Conservation (phyloP, 805 yeast species). For the Candida anglica region DNA sequence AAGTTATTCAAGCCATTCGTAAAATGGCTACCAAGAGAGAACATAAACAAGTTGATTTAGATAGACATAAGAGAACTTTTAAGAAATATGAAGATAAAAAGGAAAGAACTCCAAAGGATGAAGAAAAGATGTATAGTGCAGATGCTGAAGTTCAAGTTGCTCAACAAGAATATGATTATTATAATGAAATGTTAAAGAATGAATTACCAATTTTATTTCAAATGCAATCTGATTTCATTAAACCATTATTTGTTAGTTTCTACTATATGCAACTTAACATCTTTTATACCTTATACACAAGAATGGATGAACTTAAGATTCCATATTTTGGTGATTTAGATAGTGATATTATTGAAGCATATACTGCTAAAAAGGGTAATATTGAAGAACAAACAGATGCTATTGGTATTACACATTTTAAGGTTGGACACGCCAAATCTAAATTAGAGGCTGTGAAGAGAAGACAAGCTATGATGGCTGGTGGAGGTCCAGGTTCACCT, state of each 20-base stretch:
- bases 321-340: constrained; percentile 91
- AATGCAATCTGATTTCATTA: constrained; percentile 87
- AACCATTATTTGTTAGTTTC: constrained; percentile 89
- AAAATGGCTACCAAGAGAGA: constrained; percentile 95
- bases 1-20: constrained; percentile 75
- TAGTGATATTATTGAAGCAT: constrained; percentile 80
- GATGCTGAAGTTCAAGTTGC: constrained; percentile 90
- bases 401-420: constrained; percentile 86
- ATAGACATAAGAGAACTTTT: constrained; percentile 69
- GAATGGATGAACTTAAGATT: constrained; percentile 94
- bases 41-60: constrained; percentile 92
- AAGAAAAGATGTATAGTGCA: constrained; percentile 81
- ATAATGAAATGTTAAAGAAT: constrained; percentile 87
- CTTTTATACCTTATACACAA: constrained; percentile 84
- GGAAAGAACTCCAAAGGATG: constrained; percentile 83
- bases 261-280: constrained; percentile 98
- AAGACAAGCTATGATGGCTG: constrained; percentile 53
- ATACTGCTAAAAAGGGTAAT: constrained; percentile 77
- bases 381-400: constrained; percentile 87
- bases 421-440: constrained; percentile 79
- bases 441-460: constrained; percentile 81
- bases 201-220: constrained; percentile 86
- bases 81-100: constrained; percentile 76
- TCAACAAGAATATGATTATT: constrained; percentile 92
- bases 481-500: constrained; percentile 23